A percentile compares a stretch with the other conserved stretches of the same genome.
Conservation (phyloP, 2,329 filamentous ascomycete species). For the Xylariaceae sp. region DNA sequence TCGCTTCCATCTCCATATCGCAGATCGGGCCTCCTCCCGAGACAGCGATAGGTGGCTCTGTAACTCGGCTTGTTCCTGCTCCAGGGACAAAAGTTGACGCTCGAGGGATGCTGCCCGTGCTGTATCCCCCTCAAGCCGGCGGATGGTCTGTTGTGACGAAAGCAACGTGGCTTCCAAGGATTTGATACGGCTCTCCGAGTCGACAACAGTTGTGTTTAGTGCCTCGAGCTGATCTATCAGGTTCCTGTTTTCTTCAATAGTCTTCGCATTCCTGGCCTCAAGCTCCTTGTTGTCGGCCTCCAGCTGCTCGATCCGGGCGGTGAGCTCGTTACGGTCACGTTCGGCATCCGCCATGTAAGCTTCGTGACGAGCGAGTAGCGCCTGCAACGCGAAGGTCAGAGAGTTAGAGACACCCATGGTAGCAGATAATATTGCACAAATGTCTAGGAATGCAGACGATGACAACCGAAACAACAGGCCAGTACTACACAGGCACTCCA, state of each 20-base stretch:
- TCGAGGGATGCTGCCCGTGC: constrained; percentile 78
- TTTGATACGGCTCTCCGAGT: constrained; percentile 80
- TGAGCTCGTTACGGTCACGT: constrained; percentile 76
- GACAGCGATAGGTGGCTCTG: constrained; percentile 68
- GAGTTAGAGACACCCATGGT: constrained; percentile 45
- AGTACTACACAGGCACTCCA: background rate
- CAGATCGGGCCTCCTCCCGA: constrained; percentile 75
- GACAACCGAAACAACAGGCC: constrained; percentile 1
- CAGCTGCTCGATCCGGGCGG: constrained; percentile 72
- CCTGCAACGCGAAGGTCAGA: constrained; percentile 80
- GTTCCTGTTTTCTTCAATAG: constrained; percentile 79
- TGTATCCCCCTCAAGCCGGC: constrained; percentile 73
- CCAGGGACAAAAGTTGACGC: constrained; percentile 74
- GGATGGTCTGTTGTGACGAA: constrained; percentile 76
- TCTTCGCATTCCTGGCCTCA: constrained; percentile 75
- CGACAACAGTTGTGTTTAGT: constrained; percentile 76
- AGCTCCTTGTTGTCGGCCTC: constrained; percentile 74
- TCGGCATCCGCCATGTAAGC: constrained; percentile 92
- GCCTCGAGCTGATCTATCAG: constrained; percentile 83
- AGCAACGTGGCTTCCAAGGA: constrained; percentile 76
- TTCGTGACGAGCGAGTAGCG: constrained; percentile 88
- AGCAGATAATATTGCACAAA: constrained; percentile 10
- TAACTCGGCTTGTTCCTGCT: constrained; percentile 77
- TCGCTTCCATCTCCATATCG: constrained; percentile 80
- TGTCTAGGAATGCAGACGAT: constrained; percentile 29